Evolutionary conservation across 2,329 filamentous ascomycete species (phyloP), one percentile per base, ranked within the genome.

Genomic region (Exophiala oligosperma): DNA sequence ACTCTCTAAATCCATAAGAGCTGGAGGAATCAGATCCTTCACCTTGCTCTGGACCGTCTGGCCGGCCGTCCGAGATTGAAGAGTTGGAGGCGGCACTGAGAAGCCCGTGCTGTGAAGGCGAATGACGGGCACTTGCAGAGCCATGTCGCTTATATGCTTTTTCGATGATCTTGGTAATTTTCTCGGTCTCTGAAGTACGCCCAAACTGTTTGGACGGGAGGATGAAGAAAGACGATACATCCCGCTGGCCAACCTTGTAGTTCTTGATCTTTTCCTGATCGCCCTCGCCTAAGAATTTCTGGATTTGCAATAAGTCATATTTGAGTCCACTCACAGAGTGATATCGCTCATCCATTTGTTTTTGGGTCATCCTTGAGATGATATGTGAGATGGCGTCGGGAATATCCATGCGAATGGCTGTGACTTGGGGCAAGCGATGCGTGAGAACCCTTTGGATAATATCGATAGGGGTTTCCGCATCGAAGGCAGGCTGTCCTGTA

Each of bases 141-240:
- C 75, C 74, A 50, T 92, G 89, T 35, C 81, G 86, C 68, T 80
- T 85, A 21, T 89, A 84, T 49, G 92, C 88, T 48, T 85, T 87
- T 63, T 95, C 87, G 50, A 97, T 90, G 37, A 94, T 82, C 64
- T 80, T 82, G 40, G 92, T 74, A 7, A 97, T 83, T 38, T 83
- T 82, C 48, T 86, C 79, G 43, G 85, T 85, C 70, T 96, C 91
- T 61, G 84, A 79, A 29, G 87, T 80, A 37, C 92, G 84, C 2
- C 93, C 93, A 64, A 96, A 89, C 80, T 95, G 91, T 57, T 81
- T 80, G 0, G 85, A 84, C 0, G 93, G 93, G 21, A 97, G 81
- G 65, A 92, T 89, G 74, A 97, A 97, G 70, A 95, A 94, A 3
- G 92, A 95, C 1, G 91, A 96, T 0, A 96, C 86, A 72, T 97